Conservation (phyloP, 495 filamentous ascomycete genomes). For the Daldinia decipiens region DNA sequence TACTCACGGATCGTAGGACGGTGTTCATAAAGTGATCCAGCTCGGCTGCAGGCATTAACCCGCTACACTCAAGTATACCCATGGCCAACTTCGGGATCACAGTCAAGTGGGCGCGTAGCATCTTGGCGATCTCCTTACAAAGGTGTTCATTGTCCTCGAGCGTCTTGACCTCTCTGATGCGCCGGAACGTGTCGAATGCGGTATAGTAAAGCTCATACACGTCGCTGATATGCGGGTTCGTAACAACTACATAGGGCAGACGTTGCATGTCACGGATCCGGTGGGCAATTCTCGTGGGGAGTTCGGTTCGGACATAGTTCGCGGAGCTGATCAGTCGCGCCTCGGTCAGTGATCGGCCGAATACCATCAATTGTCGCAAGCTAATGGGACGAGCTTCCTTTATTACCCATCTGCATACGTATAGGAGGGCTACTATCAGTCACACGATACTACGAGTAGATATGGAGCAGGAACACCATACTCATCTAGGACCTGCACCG, state of each 20-base stretch:
- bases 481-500: slow-evolving; percentile 88
- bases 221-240: slow-evolving; percentile 91
- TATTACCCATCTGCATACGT: slow-evolving; percentile 77
- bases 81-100: slow-evolving; percentile 95
- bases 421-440: slow-evolving; percentile 40
- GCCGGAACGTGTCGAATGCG: slow-evolving; percentile 90
- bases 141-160: slow-evolving; percentile 91
- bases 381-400: slow-evolving; percentile 87
- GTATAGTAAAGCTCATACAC: slow-evolving; percentile 97
- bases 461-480: slow-evolving; percentile 54
- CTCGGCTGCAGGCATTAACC: slow-evolving; percentile 77
- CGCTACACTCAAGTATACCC: slow-evolving; percentile 88
- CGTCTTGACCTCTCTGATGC: slow-evolving; percentile 82
- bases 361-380: slow-evolving; percentile 92
- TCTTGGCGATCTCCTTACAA: slow-evolving; percentile 81
- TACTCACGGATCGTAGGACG: slow-evolving; percentile 82
- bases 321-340: slow-evolving; percentile 88
- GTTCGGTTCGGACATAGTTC: slow-evolving; percentile 95
- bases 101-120: slow-evolving; percentile 85
- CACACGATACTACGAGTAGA: slow-evolving; percentile 29
- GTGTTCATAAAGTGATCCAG: slow-evolving; percentile 97
- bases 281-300: slow-evolving; percentile 91
- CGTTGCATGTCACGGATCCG: slow-evolving; percentile 97
- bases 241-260: slow-evolving; percentile 93
- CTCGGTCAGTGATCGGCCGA: slow-evolving; percentile 88